phyloP scores from a whole-genome alignment of 345 rosid genomes.

The Rubroshorea leprosula region DNA sequence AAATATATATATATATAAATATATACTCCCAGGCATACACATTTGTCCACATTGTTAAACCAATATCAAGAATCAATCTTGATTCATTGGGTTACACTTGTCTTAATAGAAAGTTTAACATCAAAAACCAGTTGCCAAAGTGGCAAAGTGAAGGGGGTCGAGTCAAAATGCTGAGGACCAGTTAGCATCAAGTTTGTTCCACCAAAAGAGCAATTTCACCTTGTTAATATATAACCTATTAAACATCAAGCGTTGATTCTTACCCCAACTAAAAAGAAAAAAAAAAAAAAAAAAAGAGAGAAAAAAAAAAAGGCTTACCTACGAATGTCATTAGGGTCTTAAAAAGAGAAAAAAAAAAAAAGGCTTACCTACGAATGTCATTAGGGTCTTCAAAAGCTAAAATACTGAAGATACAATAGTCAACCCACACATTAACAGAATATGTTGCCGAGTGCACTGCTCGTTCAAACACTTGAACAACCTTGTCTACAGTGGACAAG shows the following conservation, averaged over 20 bases:
- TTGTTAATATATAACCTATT: too few relatives aligned
- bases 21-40: too few relatives aligned
- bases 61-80: slow-evolving; percentile 8
- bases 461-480: slow-evolving; percentile 63
- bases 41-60: neutral
- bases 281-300: neutral
- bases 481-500: slow-evolving; percentile 51
- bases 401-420: slow-evolving; percentile 57
- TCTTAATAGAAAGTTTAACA: too few relatives aligned
- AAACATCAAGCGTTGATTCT: too few relatives aligned
- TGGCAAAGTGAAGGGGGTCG: too few relatives aligned
- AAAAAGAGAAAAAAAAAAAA: neutral
- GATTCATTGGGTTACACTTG: too few relatives aligned
- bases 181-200: too few relatives aligned
- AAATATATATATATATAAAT: too few relatives aligned
- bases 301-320: slow-evolving; percentile 35
- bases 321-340: slow-evolving; percentile 60
- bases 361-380: slow-evolving; percentile 63
- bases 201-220: too few relatives aligned
- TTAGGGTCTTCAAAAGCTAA: slow-evolving; percentile 57
- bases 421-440: slow-evolving; percentile 70
- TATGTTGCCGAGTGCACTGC: slow-evolving; percentile 65
- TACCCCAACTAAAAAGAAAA: too few relatives aligned
- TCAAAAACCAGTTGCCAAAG: too few relatives aligned
- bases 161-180: too few relatives aligned